Percentiles rank a stretch among this genome's conserved stretches.
Conservation (phyloP, 2,329 filamentous ascomycete species). For the Graphilbum ipis-grandicollis region DNA sequence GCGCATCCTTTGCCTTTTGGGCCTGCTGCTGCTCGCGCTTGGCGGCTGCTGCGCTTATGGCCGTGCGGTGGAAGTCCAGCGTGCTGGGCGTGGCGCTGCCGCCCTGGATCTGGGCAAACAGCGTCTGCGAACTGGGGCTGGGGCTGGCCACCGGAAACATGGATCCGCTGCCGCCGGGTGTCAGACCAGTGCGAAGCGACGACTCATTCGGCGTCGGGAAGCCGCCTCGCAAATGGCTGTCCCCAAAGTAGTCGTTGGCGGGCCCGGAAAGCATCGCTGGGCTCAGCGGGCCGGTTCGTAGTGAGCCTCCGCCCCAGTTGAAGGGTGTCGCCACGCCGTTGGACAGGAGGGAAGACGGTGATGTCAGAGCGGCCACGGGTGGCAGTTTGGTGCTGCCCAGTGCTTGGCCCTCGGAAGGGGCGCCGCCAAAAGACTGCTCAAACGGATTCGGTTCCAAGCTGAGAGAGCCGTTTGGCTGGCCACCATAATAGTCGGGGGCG, state of each 20-base stretch:
- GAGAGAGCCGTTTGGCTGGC: slow-evolving; percentile 35
- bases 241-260: slow-evolving; percentile 71
- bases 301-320: slow-evolving; percentile 66
- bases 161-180: slow-evolving; percentile 84
- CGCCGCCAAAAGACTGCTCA: slow-evolving; percentile 72
- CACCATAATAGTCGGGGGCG: slow-evolving; percentile 53
- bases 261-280: slow-evolving; percentile 94
- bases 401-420: slow-evolving; percentile 57
- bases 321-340: slow-evolving; percentile 57
- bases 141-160: slow-evolving; percentile 96
- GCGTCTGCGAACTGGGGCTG: slow-evolving; percentile 69
- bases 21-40: slow-evolving; percentile 32
- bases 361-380: slow-evolving; percentile 78
- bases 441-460: slow-evolving; percentile 89
- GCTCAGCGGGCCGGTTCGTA: slow-evolving; percentile 83
- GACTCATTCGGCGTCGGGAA: slow-evolving; percentile 97
- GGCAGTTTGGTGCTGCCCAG: slow-evolving; percentile 72
- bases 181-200: slow-evolving; percentile 75
- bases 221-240: slow-evolving; percentile 61
- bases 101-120: slow-evolving; percentile 63
- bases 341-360: slow-evolving; percentile 64
- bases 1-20: slow-evolving; percentile 9
- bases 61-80: slow-evolving; percentile 86
- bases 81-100: slow-evolving; percentile 79
- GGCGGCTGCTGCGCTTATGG: slow-evolving; percentile 59